phyloP scores from a whole-genome alignment of 2,329 filamentous ascomycete genomes.

The Huntiella moniliformis region DNA sequence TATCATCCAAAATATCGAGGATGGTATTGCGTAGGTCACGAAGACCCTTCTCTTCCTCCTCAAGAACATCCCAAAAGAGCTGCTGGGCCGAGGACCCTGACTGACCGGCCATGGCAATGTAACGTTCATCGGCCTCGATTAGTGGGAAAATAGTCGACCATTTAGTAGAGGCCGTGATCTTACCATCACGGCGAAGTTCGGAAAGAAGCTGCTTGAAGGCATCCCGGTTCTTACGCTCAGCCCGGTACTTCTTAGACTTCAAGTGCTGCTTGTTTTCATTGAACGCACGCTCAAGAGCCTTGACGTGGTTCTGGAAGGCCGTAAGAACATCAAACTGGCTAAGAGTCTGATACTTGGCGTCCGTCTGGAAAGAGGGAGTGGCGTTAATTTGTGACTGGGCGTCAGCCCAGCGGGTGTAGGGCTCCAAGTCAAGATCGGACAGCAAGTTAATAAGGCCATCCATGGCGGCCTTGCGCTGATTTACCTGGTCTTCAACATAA shows the following conservation, averaged over 20 bases:
- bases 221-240: constrained; percentile 75
- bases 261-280: constrained; percentile 81
- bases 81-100: constrained; percentile 71
- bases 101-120: constrained; percentile 66
- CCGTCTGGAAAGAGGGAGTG: constrained; percentile 32
- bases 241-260: constrained; percentile 60
- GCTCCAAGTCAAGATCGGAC: constrained; percentile 64
- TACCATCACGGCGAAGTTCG: constrained; percentile 55
- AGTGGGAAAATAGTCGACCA: constrained; percentile 66
- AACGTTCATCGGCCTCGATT: constrained; percentile 66
- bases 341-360: constrained; percentile 70
- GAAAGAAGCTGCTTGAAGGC: constrained; percentile 55
- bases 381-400: constrained; percentile 54
- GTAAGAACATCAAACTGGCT: constrained; percentile 79
- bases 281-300: constrained; percentile 71
- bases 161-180: constrained; percentile 76
- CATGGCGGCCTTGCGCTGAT: constrained; percentile 60
- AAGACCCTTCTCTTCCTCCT: constrained; percentile 81
- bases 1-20: constrained; percentile 76
- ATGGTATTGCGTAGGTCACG: constrained; percentile 67
- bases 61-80: constrained; percentile 87
- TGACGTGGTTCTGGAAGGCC: constrained; percentile 90
- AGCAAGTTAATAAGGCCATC: constrained; percentile 65
- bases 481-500: constrained; percentile 56
- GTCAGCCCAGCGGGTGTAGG: constrained; percentile 87